These are phyloP conservation scores for Rasamsonia emersonii DNA, from an alignment of 2,329 filamentous ascomycete species.

Conservation along the genomic window DNA sequence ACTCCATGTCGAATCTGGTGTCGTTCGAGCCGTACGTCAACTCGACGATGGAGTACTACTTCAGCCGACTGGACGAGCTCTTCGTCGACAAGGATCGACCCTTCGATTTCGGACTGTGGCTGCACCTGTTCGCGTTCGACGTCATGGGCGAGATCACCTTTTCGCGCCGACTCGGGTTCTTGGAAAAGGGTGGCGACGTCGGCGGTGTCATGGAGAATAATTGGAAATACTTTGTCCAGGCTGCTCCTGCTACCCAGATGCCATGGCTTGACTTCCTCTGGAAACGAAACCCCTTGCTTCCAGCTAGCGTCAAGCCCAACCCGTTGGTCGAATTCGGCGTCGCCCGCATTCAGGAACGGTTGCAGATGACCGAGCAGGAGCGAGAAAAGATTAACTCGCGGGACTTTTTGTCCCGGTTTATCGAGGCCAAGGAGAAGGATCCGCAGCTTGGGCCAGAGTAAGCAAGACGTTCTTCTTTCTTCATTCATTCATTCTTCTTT, in stretches of 20 bases:
- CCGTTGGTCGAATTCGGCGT: conserved; percentile 17
- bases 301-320: conserved; percentile 12
- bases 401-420: conserved; percentile 13
- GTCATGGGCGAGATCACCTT: conserved; percentile 30
- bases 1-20: conserved; percentile 2
- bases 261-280: conserved; percentile 28
- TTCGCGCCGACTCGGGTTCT: conserved; percentile 24
- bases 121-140: conserved; percentile 22
- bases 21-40: conserved; percentile 5
- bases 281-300: conserved; percentile 23
- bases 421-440: conserved; percentile 9
- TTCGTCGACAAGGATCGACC: not conserved
- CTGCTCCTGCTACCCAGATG: conserved; percentile 17
- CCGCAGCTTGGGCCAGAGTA: conserved; percentile 9
- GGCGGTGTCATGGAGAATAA: conserved; percentile 23
- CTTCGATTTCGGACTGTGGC: conserved; percentile 3
- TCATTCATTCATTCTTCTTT: conserved; percentile 7
- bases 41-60: conserved; percentile 1
- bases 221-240: conserved; percentile 20
- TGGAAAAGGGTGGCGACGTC: conserved; percentile 24
- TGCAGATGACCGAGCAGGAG: conserved; percentile 8
- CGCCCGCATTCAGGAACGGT: conserved; percentile 13
- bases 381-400: conserved; percentile 1
- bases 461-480: conserved; percentile 7
- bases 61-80: not conserved